These are phyloP conservation scores for Alternaria atra DNA, from an alignment of 2,329 filamentous ascomycete genomes.

Conservation along the genomic window DNA sequence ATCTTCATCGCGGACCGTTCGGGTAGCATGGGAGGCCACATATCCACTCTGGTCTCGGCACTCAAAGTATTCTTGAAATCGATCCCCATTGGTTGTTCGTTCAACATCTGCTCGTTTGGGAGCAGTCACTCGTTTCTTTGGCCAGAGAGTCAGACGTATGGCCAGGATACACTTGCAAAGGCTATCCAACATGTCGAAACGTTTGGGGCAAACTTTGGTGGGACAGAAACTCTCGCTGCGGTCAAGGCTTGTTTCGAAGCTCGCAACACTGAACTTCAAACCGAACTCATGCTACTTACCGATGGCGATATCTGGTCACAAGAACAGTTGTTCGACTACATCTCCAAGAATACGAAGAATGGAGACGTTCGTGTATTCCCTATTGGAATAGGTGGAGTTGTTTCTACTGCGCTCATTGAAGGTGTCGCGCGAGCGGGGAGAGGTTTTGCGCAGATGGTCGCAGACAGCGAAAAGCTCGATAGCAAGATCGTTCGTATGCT, in stretches of 20 bases:
- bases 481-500: slow-evolving; percentile 17
- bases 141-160: slow-evolving; percentile 1
- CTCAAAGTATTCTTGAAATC: slow-evolving; percentile 13
- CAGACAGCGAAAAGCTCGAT: slow-evolving; percentile 9
- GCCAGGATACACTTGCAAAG: neutral
- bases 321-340: neutral
- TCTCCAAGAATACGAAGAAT: neutral
- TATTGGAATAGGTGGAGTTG: slow-evolving; percentile 8
- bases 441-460: slow-evolving; percentile 15
- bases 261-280: neutral
- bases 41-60: slow-evolving; percentile 8
- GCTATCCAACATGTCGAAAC: slow-evolving; percentile 6
- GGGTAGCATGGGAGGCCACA: slow-evolving; percentile 6
- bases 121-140: slow-evolving; percentile 4
- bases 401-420: slow-evolving; percentile 11
- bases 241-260: slow-evolving; percentile 5
- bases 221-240: slow-evolving; percentile 5
- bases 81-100: slow-evolving; percentile 12
- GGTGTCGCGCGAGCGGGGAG: slow-evolving; percentile 12
- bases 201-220: slow-evolving; percentile 4
- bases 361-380: slow-evolving; percentile 11
- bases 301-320: slow-evolving; percentile 14
- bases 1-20: slow-evolving; percentile 15
- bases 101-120: slow-evolving; percentile 16
- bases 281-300: slow-evolving; percentile 12